Evolutionary conservation across 177 flowering plant genomes (phyloP).

Genomic region (Vitis hybrid): DNA sequence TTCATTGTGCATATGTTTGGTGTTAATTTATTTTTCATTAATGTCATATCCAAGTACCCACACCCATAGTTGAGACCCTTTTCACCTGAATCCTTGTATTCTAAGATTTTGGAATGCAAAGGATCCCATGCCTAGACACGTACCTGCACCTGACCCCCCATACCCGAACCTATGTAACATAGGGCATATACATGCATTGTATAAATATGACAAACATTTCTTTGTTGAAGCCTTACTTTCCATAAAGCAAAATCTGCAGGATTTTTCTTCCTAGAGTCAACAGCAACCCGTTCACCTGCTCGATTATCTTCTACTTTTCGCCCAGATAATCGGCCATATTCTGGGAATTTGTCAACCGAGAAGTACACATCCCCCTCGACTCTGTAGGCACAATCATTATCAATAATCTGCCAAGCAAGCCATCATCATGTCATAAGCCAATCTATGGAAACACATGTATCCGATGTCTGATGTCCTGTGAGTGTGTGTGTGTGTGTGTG

Average conservation of each 20-base stretch:
- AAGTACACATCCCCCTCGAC: conserved; percentile 93
- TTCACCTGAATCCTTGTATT: no score
- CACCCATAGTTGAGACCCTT: no score
- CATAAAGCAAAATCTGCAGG: conserved; percentile 97
- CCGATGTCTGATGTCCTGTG: no score
- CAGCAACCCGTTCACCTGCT: conserved; percentile 93
- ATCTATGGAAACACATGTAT: background rate
- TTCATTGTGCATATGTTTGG: no score
- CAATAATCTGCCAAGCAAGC: conserved; percentile 64
- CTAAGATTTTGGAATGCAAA: no score
- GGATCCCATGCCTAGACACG: no score
- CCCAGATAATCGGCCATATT: conserved; percentile 81
- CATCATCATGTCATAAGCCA: conserved; percentile 8
- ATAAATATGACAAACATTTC: background rate
- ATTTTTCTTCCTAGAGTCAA: conserved; percentile 79
- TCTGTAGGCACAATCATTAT: conserved; percentile 77
- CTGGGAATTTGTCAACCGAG: conserved; percentile 76
- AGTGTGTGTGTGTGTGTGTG: no score
- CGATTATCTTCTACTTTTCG: conserved; percentile 86
- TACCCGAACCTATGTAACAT: background rate
- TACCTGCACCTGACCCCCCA: no score
- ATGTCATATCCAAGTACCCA: no score
- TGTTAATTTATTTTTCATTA: no score
- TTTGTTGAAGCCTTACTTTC: conserved; percentile 54
- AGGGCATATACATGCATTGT: background rate